phyloP scores from a whole-genome alignment of 805 yeast genomes.

The Pichia scutulata region DNA sequence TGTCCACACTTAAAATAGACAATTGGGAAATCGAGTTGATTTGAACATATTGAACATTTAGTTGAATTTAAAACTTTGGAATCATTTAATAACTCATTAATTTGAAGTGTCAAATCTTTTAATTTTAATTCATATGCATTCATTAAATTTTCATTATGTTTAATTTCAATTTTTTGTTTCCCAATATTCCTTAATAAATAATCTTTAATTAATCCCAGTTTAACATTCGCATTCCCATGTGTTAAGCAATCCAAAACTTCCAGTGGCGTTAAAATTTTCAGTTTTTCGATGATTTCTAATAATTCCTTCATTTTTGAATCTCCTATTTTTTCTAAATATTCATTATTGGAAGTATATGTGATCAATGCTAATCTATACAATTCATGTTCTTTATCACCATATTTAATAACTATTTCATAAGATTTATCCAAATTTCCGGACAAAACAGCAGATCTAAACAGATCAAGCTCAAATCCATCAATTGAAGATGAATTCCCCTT shows the following conservation, averaged over 20 bases:
- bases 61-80: conserved; percentile 44
- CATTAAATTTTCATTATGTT: conserved; percentile 59
- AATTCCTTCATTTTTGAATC: conserved; percentile 41
- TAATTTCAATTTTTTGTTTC: conserved; percentile 53
- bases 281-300: conserved; percentile 43
- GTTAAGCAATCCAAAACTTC: conserved; percentile 43
- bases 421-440: conserved; percentile 52
- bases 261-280: conserved; percentile 57
- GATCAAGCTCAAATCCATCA: conserved; percentile 43
- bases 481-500: too few species aligned
- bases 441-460: conserved; percentile 59
- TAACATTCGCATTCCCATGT: conserved; percentile 43
- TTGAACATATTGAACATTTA: conserved; percentile 58
- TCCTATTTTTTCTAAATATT: conserved; percentile 44
- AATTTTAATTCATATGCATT: conserved; percentile 64
- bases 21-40: conserved; percentile 65
- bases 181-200: conserved; percentile 56
- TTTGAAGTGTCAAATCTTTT: conserved; percentile 40
- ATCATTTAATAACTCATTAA: conserved; percentile 40
- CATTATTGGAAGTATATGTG: conserved; percentile 50
- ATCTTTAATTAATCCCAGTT: conserved; percentile 57
- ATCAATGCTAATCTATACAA: conserved; percentile 59
- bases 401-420: conserved; percentile 45
- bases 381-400: conserved; percentile 57
- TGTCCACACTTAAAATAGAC: conserved; percentile 83